These are phyloP conservation scores for Platanthera zijinensis DNA, from an alignment of 106 monocot genomes.

Conservation along the genomic window DNA sequence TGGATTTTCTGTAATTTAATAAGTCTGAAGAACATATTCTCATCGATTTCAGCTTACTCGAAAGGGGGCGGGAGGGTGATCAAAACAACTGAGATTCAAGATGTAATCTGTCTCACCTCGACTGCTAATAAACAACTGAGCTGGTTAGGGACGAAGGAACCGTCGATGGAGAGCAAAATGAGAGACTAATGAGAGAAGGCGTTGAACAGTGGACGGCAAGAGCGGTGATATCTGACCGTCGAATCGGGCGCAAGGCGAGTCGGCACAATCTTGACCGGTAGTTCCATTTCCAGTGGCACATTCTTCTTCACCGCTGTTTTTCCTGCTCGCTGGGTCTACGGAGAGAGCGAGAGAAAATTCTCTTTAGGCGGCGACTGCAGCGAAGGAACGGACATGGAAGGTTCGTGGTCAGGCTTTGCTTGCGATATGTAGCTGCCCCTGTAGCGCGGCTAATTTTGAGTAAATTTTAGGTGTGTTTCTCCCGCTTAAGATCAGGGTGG, in stretches of 20 bases:
- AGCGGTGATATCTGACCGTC: not conserved
- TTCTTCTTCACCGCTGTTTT: not conserved
- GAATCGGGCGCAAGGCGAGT: not conserved
- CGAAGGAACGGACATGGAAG: no score
- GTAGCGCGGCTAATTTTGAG: no score
- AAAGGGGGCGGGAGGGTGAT: not conserved
- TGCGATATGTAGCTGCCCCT: no score
- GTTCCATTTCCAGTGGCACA: not conserved
- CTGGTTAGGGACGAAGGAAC: not conserved
- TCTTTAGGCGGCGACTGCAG: no score
- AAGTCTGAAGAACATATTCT: not conserved
- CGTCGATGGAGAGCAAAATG: not conserved
- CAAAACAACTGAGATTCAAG: not conserved
- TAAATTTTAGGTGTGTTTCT: no score
- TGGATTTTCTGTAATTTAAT: not conserved
- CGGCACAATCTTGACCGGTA: conserved; percentile 1
- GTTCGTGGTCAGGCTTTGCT: no score
- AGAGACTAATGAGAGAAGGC: not conserved
- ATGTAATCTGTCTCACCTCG: not conserved
- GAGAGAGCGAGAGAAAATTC: no score
- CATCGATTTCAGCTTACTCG: not conserved
- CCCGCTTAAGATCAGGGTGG: no score
- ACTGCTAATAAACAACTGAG: not conserved
- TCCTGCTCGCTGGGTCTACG: not conserved
- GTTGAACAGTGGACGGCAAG: not conserved